Percentiles rank a stretch among this genome's conserved stretches.
Evolutionary conservation across 2,329 filamentous ascomycete genomes (phyloP).

Genomic region (Colletotrichum brevisporum): DNA sequence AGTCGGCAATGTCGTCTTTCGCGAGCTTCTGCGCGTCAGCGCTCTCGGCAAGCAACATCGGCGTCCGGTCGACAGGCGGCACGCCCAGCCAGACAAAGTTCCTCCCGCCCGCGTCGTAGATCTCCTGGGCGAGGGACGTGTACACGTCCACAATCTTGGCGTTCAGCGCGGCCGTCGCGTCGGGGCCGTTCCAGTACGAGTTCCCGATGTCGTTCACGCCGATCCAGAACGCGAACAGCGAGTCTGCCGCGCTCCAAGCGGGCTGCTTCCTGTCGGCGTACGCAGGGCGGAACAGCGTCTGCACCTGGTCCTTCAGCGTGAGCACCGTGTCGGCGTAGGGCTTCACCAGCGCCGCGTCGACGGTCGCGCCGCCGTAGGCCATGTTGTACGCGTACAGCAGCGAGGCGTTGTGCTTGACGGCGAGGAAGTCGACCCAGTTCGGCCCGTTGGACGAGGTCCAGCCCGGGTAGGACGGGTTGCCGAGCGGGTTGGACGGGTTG

Average conservation of each 20-base stretch:
- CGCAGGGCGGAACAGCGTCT: constrained; percentile 40
- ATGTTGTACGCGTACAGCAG: constrained; percentile 66
- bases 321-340: constrained; percentile 64
- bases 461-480: constrained; percentile 71
- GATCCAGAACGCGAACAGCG: constrained; percentile 65
- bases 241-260: constrained; percentile 53
- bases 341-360: constrained; percentile 64
- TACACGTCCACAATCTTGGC: constrained; percentile 59
- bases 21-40: constrained; percentile 50
- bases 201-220: constrained; percentile 71
- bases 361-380: constrained; percentile 67
- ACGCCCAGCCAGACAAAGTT: constrained; percentile 74
- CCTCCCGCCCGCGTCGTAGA: constrained; percentile 67
- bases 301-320: constrained; percentile 65
- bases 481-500: constrained; percentile 68
- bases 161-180: constrained; percentile 52
- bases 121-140: constrained; percentile 54
- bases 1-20: constrained; percentile 62
- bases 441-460: constrained; percentile 64
- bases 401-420: constrained; percentile 61
- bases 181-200: constrained; percentile 53
- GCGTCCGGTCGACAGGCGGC: constrained; percentile 69
- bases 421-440: constrained; percentile 67
- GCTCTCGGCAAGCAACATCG: constrained; percentile 59
- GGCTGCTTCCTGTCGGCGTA: constrained; percentile 54